These are phyloP conservation scores for Nakazawaea laoshanensis DNA, from an alignment of 805 yeast species.

Conservation along the genomic window DNA sequence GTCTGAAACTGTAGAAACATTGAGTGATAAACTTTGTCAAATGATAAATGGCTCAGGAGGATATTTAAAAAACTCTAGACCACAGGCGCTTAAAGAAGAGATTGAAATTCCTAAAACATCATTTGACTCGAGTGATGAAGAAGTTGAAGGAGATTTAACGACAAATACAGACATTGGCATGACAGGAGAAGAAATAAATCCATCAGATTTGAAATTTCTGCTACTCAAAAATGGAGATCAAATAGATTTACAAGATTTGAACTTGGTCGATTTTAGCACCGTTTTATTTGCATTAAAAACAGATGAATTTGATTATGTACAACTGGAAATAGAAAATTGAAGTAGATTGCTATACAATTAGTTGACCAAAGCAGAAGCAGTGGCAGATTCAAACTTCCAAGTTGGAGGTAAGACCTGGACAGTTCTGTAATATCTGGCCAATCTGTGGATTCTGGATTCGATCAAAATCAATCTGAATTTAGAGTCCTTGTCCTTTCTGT, in stretches of 20 bases:
- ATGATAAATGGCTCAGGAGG: slow-evolving; percentile 45
- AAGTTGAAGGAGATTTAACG: slow-evolving; percentile 10
- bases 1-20: slow-evolving; percentile 16
- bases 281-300: slow-evolving; percentile 30
- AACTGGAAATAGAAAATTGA: slow-evolving; percentile 14
- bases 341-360: slow-evolving; percentile 35
- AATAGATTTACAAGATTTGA: slow-evolving; percentile 21
- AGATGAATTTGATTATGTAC: slow-evolving; percentile 25
- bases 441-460: slow-evolving; percentile 99
- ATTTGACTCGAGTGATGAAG: slow-evolving; percentile 24
- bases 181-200: slow-evolving; percentile 14
- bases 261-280: slow-evolving; percentile 19
- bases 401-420: slow-evolving; percentile 98
- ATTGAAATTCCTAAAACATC: slow-evolving; percentile 32
- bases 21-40: slow-evolving; percentile 23
- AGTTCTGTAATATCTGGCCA: slow-evolving; percentile 99
- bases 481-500: slow-evolving; percentile 99
- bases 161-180: slow-evolving; percentile 5
- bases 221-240: slow-evolving; percentile 21
- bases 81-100: slow-evolving; percentile 20
- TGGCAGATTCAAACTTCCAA: slow-evolving; percentile 99
- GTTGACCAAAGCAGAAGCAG: slow-evolving; percentile 99
- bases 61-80: slow-evolving; percentile 18
- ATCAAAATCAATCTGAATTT: slow-evolving; percentile 99
- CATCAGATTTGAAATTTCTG: slow-evolving; percentile 24